phyloP scores from a whole-genome alignment of 1,284 basidiomycete genomes.

The Rhodotorula sp. region DNA sequence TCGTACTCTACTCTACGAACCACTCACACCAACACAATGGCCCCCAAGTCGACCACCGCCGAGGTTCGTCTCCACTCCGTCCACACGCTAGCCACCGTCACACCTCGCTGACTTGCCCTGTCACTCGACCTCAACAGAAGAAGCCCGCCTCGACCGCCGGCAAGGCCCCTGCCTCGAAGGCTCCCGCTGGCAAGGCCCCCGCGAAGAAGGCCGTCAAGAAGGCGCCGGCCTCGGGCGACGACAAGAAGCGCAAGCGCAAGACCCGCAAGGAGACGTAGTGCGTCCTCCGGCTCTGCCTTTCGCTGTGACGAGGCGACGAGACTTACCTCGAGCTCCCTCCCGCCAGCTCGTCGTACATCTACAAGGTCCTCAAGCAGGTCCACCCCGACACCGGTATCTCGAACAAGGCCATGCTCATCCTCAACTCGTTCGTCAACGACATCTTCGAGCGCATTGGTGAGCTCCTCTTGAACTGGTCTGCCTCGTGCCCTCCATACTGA shows the following conservation, averaged over 20 bases:
- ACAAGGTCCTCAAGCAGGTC: slow-evolving; percentile 75
- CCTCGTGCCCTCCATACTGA: too few relatives aligned
- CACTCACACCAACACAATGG: slow-evolving; percentile 56
- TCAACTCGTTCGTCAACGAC: slow-evolving; percentile 53
- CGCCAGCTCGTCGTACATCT: slow-evolving; percentile 44
- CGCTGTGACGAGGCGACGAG: too few relatives aligned
- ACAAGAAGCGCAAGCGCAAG: slow-evolving; percentile 91
- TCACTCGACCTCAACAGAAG: slow-evolving; percentile 10
- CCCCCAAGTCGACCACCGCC: slow-evolving; percentile 77
- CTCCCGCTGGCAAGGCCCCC: slow-evolving; percentile 71
- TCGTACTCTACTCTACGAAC: background rate
- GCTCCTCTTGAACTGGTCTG: background rate
- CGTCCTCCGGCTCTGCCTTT: background rate
- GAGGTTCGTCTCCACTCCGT: slow-evolving; percentile 18
- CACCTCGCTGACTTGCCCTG: slow-evolving; percentile 1
- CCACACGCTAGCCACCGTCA: background rate
- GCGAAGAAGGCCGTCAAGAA: slow-evolving; percentile 63
- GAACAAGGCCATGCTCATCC: slow-evolving; percentile 88
- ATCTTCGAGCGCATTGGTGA: slow-evolving; percentile 54
- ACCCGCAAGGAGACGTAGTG: slow-evolving; percentile 51
- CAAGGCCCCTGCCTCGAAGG: slow-evolving; percentile 65
- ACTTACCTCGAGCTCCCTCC: background rate
- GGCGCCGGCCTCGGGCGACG: slow-evolving; percentile 59
- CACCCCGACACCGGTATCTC: slow-evolving; percentile 85
- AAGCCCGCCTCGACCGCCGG: slow-evolving; percentile 47